phyloP scores from a whole-genome alignment of 2,329 filamentous ascomycete species.

The Trichoderma pleuroti region DNA sequence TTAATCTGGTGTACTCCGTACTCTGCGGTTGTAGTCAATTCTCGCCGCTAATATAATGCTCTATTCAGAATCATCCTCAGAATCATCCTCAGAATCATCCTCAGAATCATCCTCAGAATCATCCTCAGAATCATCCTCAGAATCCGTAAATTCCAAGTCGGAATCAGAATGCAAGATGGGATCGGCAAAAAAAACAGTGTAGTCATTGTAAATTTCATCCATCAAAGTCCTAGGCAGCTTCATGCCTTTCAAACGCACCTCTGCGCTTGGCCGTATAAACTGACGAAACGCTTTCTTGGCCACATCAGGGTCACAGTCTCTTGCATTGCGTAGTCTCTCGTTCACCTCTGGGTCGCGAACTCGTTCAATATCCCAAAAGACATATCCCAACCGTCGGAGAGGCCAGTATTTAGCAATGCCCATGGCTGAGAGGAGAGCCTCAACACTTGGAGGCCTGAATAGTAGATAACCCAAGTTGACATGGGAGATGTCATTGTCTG shows the following conservation, averaged over 20 bases:
- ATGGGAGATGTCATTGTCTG: not conserved
- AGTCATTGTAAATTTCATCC: not conserved
- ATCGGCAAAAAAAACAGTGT: not conserved
- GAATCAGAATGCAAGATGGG: not conserved
- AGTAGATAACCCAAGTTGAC: not conserved
- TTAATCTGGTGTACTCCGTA: not conserved
- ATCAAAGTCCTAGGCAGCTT: not conserved
- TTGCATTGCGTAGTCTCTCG: not conserved
- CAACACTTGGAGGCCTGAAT: not conserved
- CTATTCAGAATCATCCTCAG: not conserved
- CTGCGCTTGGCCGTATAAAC: not conserved
- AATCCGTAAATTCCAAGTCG: not conserved
- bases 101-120: not conserved
- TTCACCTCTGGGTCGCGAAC: not conserved
- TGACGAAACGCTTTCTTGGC: not conserved
- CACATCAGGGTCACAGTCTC: not conserved
- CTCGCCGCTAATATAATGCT: not conserved
- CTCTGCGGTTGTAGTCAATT: not conserved
- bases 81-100: not conserved
- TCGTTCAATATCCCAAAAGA: not conserved
- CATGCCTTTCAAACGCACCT: not conserved
- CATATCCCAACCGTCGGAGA: not conserved
- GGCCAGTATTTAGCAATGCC: not conserved
- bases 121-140: not conserved
- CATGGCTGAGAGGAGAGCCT: not conserved